A percentile compares a stretch with the other conserved stretches of the same genome.
Evolutionary conservation across 768 basidiomycete species (phyloP).

Genomic region (Calocybe cyanea): DNA sequence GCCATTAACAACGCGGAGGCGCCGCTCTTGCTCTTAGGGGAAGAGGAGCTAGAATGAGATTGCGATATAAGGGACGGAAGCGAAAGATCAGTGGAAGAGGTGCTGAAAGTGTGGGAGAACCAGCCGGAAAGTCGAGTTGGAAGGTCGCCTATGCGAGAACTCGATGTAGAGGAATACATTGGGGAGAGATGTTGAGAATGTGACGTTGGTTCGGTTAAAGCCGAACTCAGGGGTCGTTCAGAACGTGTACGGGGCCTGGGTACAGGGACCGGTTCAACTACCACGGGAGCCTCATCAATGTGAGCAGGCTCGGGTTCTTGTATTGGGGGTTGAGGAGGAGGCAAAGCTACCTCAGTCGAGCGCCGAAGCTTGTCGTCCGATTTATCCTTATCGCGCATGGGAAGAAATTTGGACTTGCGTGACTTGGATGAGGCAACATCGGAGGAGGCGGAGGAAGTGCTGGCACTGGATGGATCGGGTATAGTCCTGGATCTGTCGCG

Average conservation of each 20-base stretch:
- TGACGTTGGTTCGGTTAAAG: conserved; percentile 25
- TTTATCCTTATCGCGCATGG: not conserved
- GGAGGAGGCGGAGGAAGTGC: not conserved
- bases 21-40: conserved; percentile 26
- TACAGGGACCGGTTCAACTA: conserved; percentile 57
- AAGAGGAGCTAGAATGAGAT: conserved; percentile 29
- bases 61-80: conserved; percentile 53
- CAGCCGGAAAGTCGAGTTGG: conserved; percentile 76
- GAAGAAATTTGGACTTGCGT: conserved; percentile 1
- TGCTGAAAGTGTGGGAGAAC: conserved; percentile 74
- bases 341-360: not conserved
- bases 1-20: conserved; percentile 54
- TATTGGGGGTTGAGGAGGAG: not conserved
- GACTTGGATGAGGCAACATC: not conserved
- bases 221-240: conserved; percentile 49
- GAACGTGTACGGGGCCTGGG: conserved; percentile 53
- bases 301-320: not conserved
- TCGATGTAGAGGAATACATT: conserved; percentile 45
- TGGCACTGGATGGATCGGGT: not conserved
- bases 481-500: conserved; percentile 1
- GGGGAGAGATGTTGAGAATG: conserved; percentile 18
- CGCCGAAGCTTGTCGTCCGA: not conserved
- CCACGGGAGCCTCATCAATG: conserved; percentile 56
- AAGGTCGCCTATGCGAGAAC: conserved; percentile 58
- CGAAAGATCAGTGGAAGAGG: conserved; percentile 69